Evolutionary conservation across 2,329 filamentous ascomycete species (phyloP).

Genomic region (Nemania diffusa): DNA sequence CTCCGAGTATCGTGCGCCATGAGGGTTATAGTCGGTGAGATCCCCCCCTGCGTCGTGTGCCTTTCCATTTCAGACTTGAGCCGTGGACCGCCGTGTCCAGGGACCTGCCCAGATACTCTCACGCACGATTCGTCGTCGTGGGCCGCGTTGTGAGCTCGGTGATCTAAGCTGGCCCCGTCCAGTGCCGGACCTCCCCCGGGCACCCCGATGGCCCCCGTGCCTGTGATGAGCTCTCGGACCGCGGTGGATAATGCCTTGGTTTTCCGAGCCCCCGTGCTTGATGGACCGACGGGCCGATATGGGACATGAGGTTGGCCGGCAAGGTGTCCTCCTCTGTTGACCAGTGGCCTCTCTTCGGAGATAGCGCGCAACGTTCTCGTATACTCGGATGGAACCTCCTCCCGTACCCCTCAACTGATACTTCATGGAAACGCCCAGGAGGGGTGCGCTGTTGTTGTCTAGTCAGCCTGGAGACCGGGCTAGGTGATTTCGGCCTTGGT

Average conservation of each 20-base stretch:
- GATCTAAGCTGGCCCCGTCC: not conserved
- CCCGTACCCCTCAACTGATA: conserved; percentile 19
- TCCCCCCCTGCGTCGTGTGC: conserved; percentile 26
- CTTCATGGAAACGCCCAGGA: conserved; percentile 27
- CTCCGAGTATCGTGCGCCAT: conserved; percentile 21
- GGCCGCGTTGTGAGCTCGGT: conserved; percentile 19
- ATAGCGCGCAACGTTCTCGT: conserved; percentile 22
- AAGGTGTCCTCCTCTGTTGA: conserved; percentile 23
- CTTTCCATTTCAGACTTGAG: conserved; percentile 21
- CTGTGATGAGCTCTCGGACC: conserved; percentile 28
- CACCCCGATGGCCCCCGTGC: conserved; percentile 15
- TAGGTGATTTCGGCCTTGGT: conserved; percentile 25
- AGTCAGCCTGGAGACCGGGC: conserved; percentile 12
- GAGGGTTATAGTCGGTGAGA: conserved; percentile 31
- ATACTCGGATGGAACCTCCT: conserved; percentile 26
- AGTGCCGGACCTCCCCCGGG: conserved; percentile 20
- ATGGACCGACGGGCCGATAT: conserved; percentile 21
- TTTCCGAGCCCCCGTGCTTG: conserved; percentile 1
- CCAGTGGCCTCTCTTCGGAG: conserved; percentile 30
- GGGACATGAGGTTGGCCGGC: conserved; percentile 18
- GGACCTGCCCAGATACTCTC: conserved; percentile 28
- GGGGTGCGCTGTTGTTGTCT: conserved; percentile 28
- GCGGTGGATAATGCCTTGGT: conserved; percentile 22
- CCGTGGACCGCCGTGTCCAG: not conserved
- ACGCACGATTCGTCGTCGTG: conserved; percentile 10